Percentiles rank a stretch among this genome's conserved stretches.
Evolutionary conservation across 352 stramenopile genomes (phyloP).

Genomic region (Thalassiosira mediterranea): DNA sequence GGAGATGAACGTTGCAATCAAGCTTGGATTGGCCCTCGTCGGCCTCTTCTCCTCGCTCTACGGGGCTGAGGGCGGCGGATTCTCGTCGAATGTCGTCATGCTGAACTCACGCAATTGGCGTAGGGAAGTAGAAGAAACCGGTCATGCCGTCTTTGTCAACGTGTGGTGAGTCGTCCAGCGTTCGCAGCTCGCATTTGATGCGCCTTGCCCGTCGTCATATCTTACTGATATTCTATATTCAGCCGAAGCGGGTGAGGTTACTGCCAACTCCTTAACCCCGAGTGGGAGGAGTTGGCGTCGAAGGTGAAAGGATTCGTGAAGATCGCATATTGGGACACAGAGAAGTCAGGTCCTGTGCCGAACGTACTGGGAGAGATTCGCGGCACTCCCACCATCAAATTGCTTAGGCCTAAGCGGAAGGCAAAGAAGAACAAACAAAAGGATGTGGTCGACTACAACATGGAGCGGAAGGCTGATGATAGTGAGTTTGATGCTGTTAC

Average conservation of each 20-base stretch:
- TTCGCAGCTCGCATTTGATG: neutral
- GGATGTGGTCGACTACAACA: constrained; percentile 67
- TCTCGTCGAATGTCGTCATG: constrained; percentile 66
- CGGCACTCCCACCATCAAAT: constrained; percentile 66
- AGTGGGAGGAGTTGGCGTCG: constrained; percentile 68
- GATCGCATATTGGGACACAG: constrained; percentile 75
- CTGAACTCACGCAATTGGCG: constrained; percentile 66
- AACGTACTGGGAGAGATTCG: constrained; percentile 60
- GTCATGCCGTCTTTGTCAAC: constrained; percentile 69
- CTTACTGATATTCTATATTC: neutral
- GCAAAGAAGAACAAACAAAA: constrained; percentile 63
- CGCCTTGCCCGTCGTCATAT: neutral
- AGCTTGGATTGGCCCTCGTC: constrained; percentile 6
- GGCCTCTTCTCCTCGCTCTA: constrained; percentile 8
- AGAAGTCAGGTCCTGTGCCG: constrained; percentile 49
- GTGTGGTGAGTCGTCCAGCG: constrained; percentile 45
- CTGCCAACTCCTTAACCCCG: constrained; percentile 66
- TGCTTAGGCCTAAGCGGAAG: constrained; percentile 67
- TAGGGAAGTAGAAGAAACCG: constrained; percentile 57
- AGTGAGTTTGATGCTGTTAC: constrained; percentile 20
- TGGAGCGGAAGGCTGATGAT: constrained; percentile 63
- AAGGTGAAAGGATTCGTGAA: constrained; percentile 59
- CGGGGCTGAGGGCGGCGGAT: constrained; percentile 15
- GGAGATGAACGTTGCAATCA: neutral
- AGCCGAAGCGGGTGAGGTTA: constrained; percentile 71